phyloP scores from a whole-genome alignment of 345 rosid genomes.

The Orychophragmus violaceus region DNA sequence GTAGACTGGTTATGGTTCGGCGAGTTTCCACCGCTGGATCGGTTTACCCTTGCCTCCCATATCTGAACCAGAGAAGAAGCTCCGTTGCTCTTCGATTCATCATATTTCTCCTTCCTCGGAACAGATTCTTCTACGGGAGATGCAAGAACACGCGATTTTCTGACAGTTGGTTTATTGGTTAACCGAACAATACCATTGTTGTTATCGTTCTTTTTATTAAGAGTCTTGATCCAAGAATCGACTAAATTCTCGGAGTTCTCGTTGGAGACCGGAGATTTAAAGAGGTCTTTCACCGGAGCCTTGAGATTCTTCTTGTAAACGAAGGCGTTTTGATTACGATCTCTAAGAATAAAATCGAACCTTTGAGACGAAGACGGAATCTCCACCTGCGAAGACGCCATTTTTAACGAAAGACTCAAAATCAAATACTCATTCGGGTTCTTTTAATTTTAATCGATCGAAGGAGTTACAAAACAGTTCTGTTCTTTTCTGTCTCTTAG shows the following conservation, averaged over 20 bases:
- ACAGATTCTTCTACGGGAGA: neutral
- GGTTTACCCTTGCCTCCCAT: constrained; percentile 76
- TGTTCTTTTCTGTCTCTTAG: too few species aligned
- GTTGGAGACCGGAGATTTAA: constrained; percentile 24
- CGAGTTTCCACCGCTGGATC: constrained; percentile 29
- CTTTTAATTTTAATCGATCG: neutral
- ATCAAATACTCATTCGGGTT: neutral
- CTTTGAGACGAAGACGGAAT: constrained; percentile 43
- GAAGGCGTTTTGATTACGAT: constrained; percentile 38
- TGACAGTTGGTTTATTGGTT: neutral
- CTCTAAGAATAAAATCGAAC: constrained; percentile 56
- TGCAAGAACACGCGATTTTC: neutral
- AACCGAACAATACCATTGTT: neutral
- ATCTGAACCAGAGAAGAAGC: constrained; percentile 92
- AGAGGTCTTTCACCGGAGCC: constrained; percentile 36
- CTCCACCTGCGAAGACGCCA: constrained; percentile 71
- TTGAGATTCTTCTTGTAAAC: constrained; percentile 45
- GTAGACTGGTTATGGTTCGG: neutral
- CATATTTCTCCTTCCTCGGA: neutral
- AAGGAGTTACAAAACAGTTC: neutral
- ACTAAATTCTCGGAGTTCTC: constrained; percentile 12
- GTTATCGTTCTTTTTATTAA: neutral
- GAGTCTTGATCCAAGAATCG: constrained; percentile 22
- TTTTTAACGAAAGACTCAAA: neutral
- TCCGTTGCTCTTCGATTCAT: constrained; percentile 26